Evolutionary conservation across 2,329 filamentous ascomycete species (phyloP).

Genomic region (Colletotrichum sp.): DNA sequence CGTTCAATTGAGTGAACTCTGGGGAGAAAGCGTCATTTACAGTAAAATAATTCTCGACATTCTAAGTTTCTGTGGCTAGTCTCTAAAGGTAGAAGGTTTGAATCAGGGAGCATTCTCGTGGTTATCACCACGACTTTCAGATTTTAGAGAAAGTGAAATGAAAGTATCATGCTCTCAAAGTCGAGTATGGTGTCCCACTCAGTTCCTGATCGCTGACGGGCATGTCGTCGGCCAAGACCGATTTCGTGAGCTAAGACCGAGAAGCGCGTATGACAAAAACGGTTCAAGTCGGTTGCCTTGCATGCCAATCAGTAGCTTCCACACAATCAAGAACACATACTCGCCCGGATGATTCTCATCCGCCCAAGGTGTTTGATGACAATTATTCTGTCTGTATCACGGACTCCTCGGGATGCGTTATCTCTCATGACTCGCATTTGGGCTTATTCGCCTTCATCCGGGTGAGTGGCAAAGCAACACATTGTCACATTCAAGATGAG

Average conservation of each 20-base stretch:
- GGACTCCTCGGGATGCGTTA: background rate
- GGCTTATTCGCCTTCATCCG: background rate
- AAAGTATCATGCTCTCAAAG: background rate
- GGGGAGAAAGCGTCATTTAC: background rate
- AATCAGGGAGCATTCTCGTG: fast-evolving
- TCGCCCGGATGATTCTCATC: background rate
- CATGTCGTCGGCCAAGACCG: background rate
- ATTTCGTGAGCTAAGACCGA: fast-evolving
- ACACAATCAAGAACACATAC: background rate
- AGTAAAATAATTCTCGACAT: background rate
- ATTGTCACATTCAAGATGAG: background rate
- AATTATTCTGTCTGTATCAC: background rate
- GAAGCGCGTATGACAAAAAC: background rate
- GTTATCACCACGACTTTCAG: fast-evolving
- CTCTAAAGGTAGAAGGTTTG: background rate
- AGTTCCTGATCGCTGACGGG: background rate
- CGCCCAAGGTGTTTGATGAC: background rate
- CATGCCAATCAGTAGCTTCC: background rate
- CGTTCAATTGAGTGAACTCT: fast-evolving
- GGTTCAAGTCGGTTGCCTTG: background rate
- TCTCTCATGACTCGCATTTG: background rate
- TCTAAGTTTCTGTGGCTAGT: fast-evolving
- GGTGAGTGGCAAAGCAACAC: background rate
- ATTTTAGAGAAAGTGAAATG: background rate
- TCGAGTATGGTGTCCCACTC: fast-evolving